Conservation (phyloP, 345 rosid genomes). For the Citrus reticulata region DNA sequence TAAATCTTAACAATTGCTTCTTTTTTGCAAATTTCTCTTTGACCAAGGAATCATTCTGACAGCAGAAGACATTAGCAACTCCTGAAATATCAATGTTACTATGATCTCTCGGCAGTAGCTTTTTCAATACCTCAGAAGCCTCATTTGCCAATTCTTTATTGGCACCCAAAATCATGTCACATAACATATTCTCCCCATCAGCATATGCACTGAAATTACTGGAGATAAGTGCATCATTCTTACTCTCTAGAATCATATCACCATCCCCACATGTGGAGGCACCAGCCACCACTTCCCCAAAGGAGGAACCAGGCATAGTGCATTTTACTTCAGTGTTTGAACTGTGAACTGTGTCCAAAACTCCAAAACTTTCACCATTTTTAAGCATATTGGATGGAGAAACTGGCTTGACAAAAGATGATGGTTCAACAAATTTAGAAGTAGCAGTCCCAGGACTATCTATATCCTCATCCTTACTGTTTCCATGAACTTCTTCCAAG, state of each 20-base stretch:
- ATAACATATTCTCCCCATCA: slow-evolving; percentile 34
- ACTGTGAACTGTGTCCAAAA: slow-evolving; percentile 19
- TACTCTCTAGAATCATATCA: slow-evolving; percentile 15
- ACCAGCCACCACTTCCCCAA: slow-evolving; percentile 14
- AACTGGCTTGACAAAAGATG: slow-evolving; percentile 18
- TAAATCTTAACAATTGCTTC: slow-evolving; percentile 46
- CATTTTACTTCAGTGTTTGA: slow-evolving; percentile 12
- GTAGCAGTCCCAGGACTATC: slow-evolving; percentile 75
- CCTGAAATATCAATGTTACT: slow-evolving; percentile 27
- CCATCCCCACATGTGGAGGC: slow-evolving; percentile 16
- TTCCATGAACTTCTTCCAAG: slow-evolving; percentile 32
- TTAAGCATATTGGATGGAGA: slow-evolving; percentile 25
- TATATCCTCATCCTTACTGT: slow-evolving; percentile 45
- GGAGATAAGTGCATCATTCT: slow-evolving; percentile 18
- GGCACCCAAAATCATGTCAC: slow-evolving; percentile 40
- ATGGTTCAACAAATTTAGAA: slow-evolving; percentile 46
- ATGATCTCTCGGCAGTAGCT: slow-evolving; percentile 41
- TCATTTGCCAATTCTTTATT: slow-evolving; percentile 59
- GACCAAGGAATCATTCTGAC: slow-evolving; percentile 34
- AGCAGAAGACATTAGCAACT: slow-evolving; percentile 20
- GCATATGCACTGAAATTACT: slow-evolving; percentile 17
- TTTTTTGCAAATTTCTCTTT: slow-evolving; percentile 44
- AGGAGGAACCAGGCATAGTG: slow-evolving; percentile 12
- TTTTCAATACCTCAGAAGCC: slow-evolving; percentile 53
- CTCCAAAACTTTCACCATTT: slow-evolving; percentile 24